A percentile compares a stretch with the other conserved stretches of the same genome.
phyloP scores from a whole-genome alignment of 108 stramenopile species.

The Phaeodactylum tricornutum region DNA sequence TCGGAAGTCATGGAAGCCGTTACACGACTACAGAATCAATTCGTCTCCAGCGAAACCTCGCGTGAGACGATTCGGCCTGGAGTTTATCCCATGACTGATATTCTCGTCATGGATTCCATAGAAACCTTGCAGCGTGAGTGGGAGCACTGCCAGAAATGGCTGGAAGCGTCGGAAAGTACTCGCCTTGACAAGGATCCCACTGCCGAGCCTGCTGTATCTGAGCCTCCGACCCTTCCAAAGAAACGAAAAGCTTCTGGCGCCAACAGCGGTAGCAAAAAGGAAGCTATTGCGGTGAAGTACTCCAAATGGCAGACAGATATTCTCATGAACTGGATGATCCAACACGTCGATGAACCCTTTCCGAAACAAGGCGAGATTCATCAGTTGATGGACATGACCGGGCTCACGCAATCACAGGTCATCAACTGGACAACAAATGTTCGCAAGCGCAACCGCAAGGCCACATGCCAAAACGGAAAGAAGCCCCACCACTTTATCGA shows the following conservation, averaged over 20 bases:
- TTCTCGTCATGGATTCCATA: conserved; percentile 12
- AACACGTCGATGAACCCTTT: conserved; percentile 26
- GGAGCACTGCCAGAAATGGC: background rate
- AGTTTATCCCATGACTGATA: conserved; percentile 14
- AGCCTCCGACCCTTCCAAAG: too few relatives aligned
- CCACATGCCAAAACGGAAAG: conserved; percentile 27
- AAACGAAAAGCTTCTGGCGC: background rate
- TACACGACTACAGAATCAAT: conserved; percentile 1
- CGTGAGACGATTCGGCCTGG: conserved; percentile 6
- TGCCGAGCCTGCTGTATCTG: background rate
- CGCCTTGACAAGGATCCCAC: background rate
- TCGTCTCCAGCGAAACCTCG: background rate
- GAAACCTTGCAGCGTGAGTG: conserved; percentile 11
- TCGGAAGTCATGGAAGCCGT: conserved; percentile 7
- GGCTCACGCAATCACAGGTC: conserved; percentile 16
- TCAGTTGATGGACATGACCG: conserved; percentile 4
- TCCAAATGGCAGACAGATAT: conserved; percentile 53
- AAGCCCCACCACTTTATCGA: conserved; percentile 56
- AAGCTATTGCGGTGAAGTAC: conserved; percentile 36
- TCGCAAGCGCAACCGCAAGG: conserved; percentile 44
- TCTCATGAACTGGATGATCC: conserved; percentile 52
- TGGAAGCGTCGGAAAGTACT: background rate
- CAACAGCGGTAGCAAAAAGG: background rate
- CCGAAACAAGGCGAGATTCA: conserved; percentile 9
- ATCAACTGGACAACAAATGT: conserved; percentile 48